Base-by-base conservation (phyloP, 2,329 filamentous ascomycete genomes). In the Leptodontidium sp. region DNA sequence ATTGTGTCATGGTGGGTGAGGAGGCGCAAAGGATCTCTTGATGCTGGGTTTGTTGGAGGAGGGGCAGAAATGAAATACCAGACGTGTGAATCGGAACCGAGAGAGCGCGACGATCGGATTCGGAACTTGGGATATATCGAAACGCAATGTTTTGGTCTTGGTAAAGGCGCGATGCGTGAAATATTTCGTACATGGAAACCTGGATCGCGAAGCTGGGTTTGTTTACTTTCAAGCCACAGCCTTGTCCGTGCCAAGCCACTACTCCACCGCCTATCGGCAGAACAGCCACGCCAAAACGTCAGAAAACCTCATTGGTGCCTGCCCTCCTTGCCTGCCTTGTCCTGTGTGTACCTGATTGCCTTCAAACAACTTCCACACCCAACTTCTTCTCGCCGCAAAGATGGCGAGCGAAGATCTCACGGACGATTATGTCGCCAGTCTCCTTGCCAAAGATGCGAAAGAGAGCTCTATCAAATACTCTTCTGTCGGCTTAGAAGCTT, bases 401-500 rank as follows among this genome's bases (percentile, higher is more conserved):
- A 78, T 78, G 77, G 65, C 72, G 11, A 67, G 72, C 47, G 62
- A 74, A 64, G 81, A 86, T n/a, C 77, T 91, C 58, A 90, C 89
- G 24, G 93, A 97, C 77, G 91, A 93, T 63, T 93, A 94, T 76
- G 89, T 97, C 71, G 93, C 93, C 17, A 86, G 86, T 59, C 83
- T 97, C n/a, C 84, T 98, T 45, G 88, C 90, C 62, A 88, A 91
- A 73, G 94, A 98, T 80, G 94, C 94, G 14, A 89, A 86, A 68
- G 88, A 91, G 68, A 91, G 86, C 74, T 91, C 91, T 2, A 81
- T 91, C 58, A 91, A 88, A 76, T 96, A 94, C 78, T 91, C 92
- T 0, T 82, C 90, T 7, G 84, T 93, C 77, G 93, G 93, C 11
- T 82, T 94, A 71, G 87, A 92, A 65, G 92, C 91, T 21, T 91